Conservation (phyloP, 768 basidiomycete genomes). For the Tylopilus sp. region DNA sequence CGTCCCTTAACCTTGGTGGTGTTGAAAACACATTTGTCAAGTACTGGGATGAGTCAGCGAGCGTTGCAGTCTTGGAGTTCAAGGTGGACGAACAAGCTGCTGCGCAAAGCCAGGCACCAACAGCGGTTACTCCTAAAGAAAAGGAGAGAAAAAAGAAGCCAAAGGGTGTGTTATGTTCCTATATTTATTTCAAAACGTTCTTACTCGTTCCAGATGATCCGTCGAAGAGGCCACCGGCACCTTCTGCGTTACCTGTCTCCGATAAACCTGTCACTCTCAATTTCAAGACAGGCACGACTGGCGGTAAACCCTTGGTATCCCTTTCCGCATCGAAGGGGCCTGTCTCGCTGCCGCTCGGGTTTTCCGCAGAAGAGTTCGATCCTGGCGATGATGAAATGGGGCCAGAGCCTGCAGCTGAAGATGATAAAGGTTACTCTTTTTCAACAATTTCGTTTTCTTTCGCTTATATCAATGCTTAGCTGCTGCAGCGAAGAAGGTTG, state of each 20-base stretch:
- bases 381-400: constrained; percentile 41
- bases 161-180: constrained; percentile 41
- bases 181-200: not conserved
- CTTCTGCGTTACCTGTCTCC: constrained; percentile 68
- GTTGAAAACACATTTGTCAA: constrained; percentile 70
- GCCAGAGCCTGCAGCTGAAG: constrained; percentile 43
- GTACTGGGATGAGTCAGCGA: constrained; percentile 92
- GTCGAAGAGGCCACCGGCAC: constrained; percentile 41
- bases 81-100: constrained; percentile 60
- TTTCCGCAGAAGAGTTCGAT: constrained; percentile 61
- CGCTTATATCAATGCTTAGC: constrained; percentile 33
- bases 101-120: constrained; percentile 22
- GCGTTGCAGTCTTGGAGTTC: constrained; percentile 71
- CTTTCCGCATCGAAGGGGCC: constrained; percentile 29
- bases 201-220: constrained; percentile 32
- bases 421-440: constrained; percentile 37
- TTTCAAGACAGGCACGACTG: constrained; percentile 47
- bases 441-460: not conserved
- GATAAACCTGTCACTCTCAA: constrained; percentile 80
- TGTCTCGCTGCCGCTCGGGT: constrained; percentile 52
- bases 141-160: constrained; percentile 53
- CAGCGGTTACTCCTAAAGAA: constrained; percentile 56
- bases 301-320: constrained; percentile 18
- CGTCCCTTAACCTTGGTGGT: constrained; percentile 67
- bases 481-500: constrained; percentile 62